Base-by-base conservation (phyloP, 2,329 filamentous ascomycete species). In the Pseudogymnoascus sp. region DNA sequence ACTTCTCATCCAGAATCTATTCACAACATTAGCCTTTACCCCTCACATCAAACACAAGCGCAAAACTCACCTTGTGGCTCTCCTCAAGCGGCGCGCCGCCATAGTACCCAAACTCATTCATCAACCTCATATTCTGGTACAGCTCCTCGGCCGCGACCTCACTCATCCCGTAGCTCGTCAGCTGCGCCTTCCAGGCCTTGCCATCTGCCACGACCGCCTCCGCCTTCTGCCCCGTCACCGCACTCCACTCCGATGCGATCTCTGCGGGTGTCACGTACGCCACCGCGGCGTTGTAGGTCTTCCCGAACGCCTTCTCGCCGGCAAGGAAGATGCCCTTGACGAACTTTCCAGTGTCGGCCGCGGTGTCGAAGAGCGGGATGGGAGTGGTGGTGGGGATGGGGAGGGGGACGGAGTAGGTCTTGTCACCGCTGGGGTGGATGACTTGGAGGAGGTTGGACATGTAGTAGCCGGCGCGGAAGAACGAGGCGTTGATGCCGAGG, bases 91-190 rank as follows among this genome's bases (percentile, higher is more conserved):
- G 66, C 55, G 65, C 78, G 8, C 79, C 79, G 4, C 76, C 77
- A 67, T 77, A 85, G 66, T 85, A 85, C 0, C 82, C 82, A 30
- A 76, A 79, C 22, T 80, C 75, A 61, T 78, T 74, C 63, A 84
- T 70, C 55, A 85, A 73, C 41, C 77, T 71, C 70, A 82, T 78
- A 64, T 82, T 85, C 71, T 84, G 78, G 35, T 80, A 71, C 69
- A 84, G 62, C 69, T 85, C 82, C 62, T 80, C 74, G 19, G 75
- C 74, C 66, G 73, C 72, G 23, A 74, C 72, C 8, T 76, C 74
- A 1, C 77, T 75, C 65, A 76, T 60, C 6, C 77, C 76, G n/a
- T 61, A 60, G 12, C 68, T 59, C n/a, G 63, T 70, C 63, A 79
- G 62, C 23, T 69, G 71, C 6, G 67, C 68, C 65, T 76, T 76